phyloP scores from a whole-genome alignment of 768 basidiomycete species.

The Bullera alba region DNA sequence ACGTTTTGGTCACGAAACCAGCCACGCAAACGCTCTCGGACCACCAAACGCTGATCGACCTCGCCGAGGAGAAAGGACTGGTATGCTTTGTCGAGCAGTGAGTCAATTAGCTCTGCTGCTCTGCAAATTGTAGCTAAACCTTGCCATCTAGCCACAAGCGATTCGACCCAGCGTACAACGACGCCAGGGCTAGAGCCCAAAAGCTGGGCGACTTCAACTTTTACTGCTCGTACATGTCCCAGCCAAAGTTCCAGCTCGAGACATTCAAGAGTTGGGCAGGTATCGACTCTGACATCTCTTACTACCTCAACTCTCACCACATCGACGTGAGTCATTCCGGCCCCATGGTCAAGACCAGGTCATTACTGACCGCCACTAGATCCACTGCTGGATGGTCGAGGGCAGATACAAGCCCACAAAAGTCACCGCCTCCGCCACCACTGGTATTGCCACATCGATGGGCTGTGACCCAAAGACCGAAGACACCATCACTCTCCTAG shows the following conservation, averaged over 20 bases:
- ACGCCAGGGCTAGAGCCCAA: slow-evolving; percentile 67
- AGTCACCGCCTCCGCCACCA: slow-evolving; percentile 82
- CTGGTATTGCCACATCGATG: slow-evolving; percentile 74
- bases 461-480: slow-evolving; percentile 70
- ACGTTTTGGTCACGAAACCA: slow-evolving; percentile 89
- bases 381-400: slow-evolving; percentile 50
- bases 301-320: slow-evolving; percentile 92
- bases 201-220: slow-evolving; percentile 85
- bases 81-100: slow-evolving; percentile 90
- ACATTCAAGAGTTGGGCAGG: slow-evolving; percentile 95
- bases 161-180: slow-evolving; percentile 81
- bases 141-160: slow-evolving; percentile 41
- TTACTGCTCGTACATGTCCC: slow-evolving; percentile 96
- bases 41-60: slow-evolving; percentile 68
- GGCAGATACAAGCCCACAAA: slow-evolving; percentile 48
- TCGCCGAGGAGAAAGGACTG: slow-evolving; percentile 71
- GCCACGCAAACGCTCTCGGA: slow-evolving; percentile 78
- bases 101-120: slow-evolving; percentile 6
- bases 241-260: slow-evolving; percentile 88
- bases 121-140: neutral
- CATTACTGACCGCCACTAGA: slow-evolving; percentile 47
- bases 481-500: slow-evolving; percentile 89
- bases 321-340: slow-evolving; percentile 50
- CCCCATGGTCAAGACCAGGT: slow-evolving; percentile 52
- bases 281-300: slow-evolving; percentile 87